Evolutionary conservation across 2,329 filamentous ascomycete genomes (phyloP).

Genomic region (Neonectria hederae): DNA sequence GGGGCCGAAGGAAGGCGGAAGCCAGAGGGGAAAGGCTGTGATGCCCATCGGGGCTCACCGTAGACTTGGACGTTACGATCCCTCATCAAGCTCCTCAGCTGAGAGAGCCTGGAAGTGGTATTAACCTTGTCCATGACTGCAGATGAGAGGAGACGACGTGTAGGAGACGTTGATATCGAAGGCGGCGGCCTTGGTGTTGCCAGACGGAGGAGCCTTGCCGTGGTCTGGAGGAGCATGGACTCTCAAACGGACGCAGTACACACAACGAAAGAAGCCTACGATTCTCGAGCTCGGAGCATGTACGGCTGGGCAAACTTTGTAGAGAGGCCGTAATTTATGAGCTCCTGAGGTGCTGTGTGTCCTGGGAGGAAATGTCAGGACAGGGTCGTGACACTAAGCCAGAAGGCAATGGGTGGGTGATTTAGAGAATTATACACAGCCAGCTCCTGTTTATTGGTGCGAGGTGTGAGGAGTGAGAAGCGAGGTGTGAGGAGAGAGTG

Average conservation of each 20-base stretch:
- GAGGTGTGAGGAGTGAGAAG: background rate
- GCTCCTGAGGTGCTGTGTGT: slow-evolving; percentile 1
- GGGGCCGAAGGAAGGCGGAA: background rate
- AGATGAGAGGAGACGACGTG: slow-evolving; percentile 32
- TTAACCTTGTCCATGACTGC: slow-evolving; percentile 63
- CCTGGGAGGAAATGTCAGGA: slow-evolving; percentile 10
- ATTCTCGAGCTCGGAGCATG: slow-evolving; percentile 16
- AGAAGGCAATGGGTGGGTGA: background rate
- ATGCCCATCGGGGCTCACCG: slow-evolving; percentile 66
- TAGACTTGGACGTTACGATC: slow-evolving; percentile 90
- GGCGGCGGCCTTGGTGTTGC: slow-evolving; percentile 29
- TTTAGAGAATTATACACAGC: background rate
- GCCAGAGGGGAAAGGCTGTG: background rate
- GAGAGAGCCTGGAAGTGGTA: slow-evolving; percentile 78
- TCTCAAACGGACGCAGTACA: slow-evolving; percentile 31
- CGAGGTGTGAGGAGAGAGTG: background rate
- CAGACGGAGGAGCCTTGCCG: slow-evolving; percentile 34
- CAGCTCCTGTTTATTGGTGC: background rate
- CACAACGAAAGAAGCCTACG: slow-evolving; percentile 19
- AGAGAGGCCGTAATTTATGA: background rate
- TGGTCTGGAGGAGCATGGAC: slow-evolving; percentile 40
- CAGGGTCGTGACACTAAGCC: background rate
- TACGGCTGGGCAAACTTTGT: background rate
- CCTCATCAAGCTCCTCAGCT: slow-evolving; percentile 87
- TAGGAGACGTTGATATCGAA: slow-evolving; percentile 17